These are phyloP conservation scores for Solanum ossicruentum DNA, from an alignment of 257 asterid genomes.

Conservation along the genomic window DNA sequence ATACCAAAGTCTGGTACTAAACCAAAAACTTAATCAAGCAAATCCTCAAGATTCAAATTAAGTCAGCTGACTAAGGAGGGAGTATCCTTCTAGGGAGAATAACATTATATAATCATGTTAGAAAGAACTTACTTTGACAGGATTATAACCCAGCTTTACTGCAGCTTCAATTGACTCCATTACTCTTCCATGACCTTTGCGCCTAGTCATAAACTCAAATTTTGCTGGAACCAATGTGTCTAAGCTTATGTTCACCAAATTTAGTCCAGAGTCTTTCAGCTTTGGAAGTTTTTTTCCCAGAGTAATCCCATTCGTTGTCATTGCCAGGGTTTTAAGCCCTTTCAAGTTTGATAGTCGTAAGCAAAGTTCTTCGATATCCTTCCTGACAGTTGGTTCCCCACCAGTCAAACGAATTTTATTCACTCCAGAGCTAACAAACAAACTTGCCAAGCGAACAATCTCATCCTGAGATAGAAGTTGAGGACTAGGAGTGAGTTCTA, in stretches of 20 bases:
- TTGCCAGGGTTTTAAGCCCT: constrained; percentile 73
- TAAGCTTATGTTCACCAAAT: constrained; percentile 73
- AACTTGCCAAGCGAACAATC: constrained; percentile 58
- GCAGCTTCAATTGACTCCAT: constrained; percentile 75
- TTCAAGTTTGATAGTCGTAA: constrained; percentile 45
- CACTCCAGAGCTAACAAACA: constrained; percentile 89
- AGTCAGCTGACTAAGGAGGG: neutral
- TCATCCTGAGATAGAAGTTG: constrained; percentile 55
- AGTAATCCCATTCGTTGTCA: constrained; percentile 83
- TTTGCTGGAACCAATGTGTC: constrained; percentile 92
- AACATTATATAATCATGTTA: neutral
- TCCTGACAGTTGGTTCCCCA: constrained; percentile 85
- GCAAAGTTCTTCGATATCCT: constrained; percentile 85
- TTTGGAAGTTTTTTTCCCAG: constrained; percentile 71
- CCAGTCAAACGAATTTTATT: constrained; percentile 88
- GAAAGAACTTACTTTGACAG: constrained; percentile 59
- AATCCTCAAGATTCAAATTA: neutral
- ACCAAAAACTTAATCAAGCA: neutral
- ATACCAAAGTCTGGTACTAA: neutral
- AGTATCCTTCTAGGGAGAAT: neutral
- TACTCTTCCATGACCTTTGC: constrained; percentile 88
- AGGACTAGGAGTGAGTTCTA: constrained; percentile 63
- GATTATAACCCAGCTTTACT: constrained; percentile 64
- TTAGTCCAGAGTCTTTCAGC: constrained; percentile 71
- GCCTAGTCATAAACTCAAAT: constrained; percentile 86